Evolutionary conservation across 352 stramenopile genomes (phyloP).

Genomic region (Phytophthora palmivora): DNA sequence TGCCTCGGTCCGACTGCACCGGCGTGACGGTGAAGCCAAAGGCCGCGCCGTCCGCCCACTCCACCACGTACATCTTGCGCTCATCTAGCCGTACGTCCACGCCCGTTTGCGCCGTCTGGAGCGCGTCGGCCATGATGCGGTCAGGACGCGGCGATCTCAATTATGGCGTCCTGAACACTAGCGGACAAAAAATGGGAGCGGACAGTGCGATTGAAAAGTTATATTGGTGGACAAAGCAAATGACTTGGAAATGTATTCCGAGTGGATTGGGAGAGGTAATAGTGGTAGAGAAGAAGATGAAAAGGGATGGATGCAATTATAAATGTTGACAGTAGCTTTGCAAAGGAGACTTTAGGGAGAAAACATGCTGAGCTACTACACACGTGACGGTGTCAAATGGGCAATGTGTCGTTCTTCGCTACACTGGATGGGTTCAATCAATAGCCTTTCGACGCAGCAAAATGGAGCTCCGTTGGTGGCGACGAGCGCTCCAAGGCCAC

Average conservation of each 20-base stretch:
- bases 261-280: neutral
- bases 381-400: slow-evolving; percentile 12
- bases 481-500: slow-evolving; percentile 3
- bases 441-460: slow-evolving; percentile 9
- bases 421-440: slow-evolving; percentile 21
- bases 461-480: slow-evolving; percentile 5
- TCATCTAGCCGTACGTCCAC: slow-evolving; percentile 65
- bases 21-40: slow-evolving; percentile 81
- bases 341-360: neutral
- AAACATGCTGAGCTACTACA: slow-evolving; percentile 11
- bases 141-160: slow-evolving; percentile 15
- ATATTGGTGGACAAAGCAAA: neutral
- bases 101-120: slow-evolving; percentile 41
- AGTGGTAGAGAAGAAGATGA: neutral
- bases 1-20: slow-evolving; percentile 73
- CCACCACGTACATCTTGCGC: slow-evolving; percentile 79
- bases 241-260: neutral
- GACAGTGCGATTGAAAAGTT: neutral
- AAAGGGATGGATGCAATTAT: neutral
- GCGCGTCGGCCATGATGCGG: slow-evolving; percentile 28
- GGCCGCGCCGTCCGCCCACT: slow-evolving; percentile 63
- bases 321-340: neutral
- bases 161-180: slow-evolving; percentile 7
- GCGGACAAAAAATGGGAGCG: neutral
- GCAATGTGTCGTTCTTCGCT: slow-evolving; percentile 12